Conservation (phyloP, 2,329 filamentous ascomycete species). For the Sporothrix globosa region DNA sequence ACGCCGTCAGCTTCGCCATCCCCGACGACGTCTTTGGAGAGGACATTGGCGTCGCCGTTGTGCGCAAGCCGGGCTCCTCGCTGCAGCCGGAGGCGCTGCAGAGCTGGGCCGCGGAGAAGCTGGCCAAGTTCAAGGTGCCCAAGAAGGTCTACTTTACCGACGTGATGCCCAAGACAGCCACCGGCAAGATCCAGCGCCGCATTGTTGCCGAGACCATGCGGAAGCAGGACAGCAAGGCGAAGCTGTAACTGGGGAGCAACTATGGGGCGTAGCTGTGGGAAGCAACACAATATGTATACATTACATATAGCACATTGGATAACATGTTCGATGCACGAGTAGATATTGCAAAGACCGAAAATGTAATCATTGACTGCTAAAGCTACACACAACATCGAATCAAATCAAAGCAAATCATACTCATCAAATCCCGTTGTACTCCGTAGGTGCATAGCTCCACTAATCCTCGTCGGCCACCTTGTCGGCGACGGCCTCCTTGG, state of each 20-base stretch:
- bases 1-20: conserved; percentile 83
- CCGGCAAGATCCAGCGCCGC: conserved; percentile 82
- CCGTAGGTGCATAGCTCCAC: not conserved
- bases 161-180: conserved; percentile 89
- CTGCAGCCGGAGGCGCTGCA: conserved; percentile 64
- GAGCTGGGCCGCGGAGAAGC: conserved; percentile 67
- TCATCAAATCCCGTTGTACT: not conserved
- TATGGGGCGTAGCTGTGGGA: not conserved
- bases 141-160: conserved; percentile 85
- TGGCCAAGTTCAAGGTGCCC: conserved; percentile 84
- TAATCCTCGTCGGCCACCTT: conserved; percentile 58
- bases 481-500: conserved; percentile 56
- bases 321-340: not conserved
- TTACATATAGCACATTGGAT: not conserved
- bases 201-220: conserved; percentile 86
- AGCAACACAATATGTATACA: not conserved
- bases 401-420: not conserved
- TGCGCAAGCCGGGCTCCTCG: conserved; percentile 67
- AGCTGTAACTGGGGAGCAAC: conserved; percentile 50
- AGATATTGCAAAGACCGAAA: not conserved
- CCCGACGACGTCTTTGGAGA: conserved; percentile 83
- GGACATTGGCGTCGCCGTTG: conserved; percentile 76
- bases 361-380: not conserved
- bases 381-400: not conserved
- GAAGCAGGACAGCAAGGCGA: conserved; percentile 65